Evolutionary conservation across 78 protist genomes (phyloP).

Genomic region (Guillardia theta): DNA sequence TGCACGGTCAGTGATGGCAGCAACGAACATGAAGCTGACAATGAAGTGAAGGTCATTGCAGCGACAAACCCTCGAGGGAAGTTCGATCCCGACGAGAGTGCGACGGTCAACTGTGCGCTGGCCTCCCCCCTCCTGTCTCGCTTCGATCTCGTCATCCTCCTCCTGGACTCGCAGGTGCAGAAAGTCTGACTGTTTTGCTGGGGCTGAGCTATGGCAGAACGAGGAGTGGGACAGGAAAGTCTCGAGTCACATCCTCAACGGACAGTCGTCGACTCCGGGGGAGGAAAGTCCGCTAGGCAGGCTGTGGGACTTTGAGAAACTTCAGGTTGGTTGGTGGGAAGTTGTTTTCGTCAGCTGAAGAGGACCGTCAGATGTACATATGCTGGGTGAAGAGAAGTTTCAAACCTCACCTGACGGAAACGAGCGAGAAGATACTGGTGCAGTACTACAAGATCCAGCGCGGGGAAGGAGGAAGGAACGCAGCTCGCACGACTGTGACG

Average conservation of each 20-base stretch:
- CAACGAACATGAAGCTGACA: too few relatives aligned
- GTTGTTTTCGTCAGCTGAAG: neutral
- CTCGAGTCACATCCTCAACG: neutral
- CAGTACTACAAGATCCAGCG: neutral
- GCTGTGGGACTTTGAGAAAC: neutral
- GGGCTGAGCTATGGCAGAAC: neutral
- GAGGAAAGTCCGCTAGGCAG: neutral
- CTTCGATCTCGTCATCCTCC: conserved; percentile 89
- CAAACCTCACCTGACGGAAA: neutral
- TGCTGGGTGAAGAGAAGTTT: neutral
- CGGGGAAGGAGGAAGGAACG: neutral
- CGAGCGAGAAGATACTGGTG: neutral
- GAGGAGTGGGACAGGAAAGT: neutral
- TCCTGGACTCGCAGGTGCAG: conserved; percentile 65
- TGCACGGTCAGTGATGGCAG: too few relatives aligned
- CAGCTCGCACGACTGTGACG: neutral
- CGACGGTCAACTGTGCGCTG: conserved; percentile 36
- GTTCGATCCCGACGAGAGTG: neutral
- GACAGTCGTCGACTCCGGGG: neutral
- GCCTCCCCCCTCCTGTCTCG: conserved; percentile 90
- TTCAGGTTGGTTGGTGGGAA: neutral
- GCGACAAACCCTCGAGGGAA: conserved; percentile 88
- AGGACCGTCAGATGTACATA: neutral
- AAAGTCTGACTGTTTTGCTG: neutral
- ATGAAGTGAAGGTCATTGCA: conserved; percentile 77